Evolutionary conservation across 805 yeast species (phyloP).

Genomic region (Saccharomycopsis malanga): DNA sequence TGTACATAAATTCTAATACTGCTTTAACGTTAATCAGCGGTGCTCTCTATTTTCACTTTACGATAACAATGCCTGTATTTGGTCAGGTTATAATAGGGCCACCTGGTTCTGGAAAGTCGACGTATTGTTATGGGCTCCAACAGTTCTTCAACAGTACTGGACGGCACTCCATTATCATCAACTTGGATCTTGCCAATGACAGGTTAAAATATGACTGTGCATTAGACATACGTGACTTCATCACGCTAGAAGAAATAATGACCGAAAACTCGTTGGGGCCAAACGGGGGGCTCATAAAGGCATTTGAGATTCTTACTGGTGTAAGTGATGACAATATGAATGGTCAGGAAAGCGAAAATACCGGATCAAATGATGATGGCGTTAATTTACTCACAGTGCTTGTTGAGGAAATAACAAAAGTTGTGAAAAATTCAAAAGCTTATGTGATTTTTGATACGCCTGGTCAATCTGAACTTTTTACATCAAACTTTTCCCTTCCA

Average conservation of each 20-base stretch:
- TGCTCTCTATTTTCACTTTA: no score
- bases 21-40: no score
- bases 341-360: not conserved
- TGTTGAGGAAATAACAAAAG: conserved; percentile 45
- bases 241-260: conserved; percentile 55
- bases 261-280: conserved; percentile 49
- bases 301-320: conserved; percentile 51
- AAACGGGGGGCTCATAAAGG: conserved; percentile 85
- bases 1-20: no score
- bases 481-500: conserved; percentile 73
- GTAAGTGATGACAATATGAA: conserved; percentile 1
- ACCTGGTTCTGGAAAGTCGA: conserved; percentile 96
- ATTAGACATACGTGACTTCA: conserved; percentile 49
- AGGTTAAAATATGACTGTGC: conserved; percentile 46
- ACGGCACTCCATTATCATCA: conserved; percentile 73
- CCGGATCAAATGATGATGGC: no score
- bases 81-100: conserved; percentile 96
- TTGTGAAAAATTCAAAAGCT: conserved; percentile 50
- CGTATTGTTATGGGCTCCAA: conserved; percentile 86
- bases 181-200: conserved; percentile 45
- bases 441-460: conserved; percentile 86
- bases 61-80: conserved; percentile 48
- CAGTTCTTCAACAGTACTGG: conserved; percentile 95
- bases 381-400: conserved; percentile 55
- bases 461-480: conserved; percentile 92